Evolutionary conservation across 805 yeast species (phyloP).

Genomic region (Starmerella geochares): DNA sequence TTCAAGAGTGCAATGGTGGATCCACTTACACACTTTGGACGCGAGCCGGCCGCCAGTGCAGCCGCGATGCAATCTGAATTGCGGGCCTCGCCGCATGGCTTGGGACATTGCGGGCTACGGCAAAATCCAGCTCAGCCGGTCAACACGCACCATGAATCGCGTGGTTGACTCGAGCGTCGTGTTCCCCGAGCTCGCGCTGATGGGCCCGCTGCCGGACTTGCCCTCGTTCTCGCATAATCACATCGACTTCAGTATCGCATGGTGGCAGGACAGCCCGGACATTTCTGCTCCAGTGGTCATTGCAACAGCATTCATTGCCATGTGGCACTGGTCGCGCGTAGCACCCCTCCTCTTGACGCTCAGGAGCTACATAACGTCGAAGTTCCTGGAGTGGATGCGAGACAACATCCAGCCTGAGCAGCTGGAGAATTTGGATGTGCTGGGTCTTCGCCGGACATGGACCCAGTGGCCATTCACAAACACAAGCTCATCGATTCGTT

Average conservation of each 20-base stretch:
- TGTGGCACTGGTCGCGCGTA: conserved; percentile 16
- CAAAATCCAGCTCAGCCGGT: conserved; percentile 6
- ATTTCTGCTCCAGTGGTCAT: conserved; percentile 1
- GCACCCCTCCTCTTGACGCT: background rate
- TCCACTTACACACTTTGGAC: background rate
- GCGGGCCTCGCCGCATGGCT: background rate
- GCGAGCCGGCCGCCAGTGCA: background rate
- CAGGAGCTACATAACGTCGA: background rate
- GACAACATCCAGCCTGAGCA: conserved; percentile 5
- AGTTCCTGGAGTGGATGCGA: conserved; percentile 6
- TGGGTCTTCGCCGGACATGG: background rate
- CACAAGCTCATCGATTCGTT: conserved; percentile 19
- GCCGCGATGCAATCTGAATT: background rate
- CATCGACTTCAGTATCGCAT: background rate
- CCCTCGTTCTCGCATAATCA: background rate
- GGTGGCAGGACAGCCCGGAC: background rate
- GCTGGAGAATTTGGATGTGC: background rate
- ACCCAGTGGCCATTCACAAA: conserved; percentile 4
- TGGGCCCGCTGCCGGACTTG: background rate
- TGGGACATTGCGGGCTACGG: background rate
- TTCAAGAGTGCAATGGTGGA: background rate
- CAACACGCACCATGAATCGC: background rate
- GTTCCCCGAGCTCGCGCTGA: conserved; percentile 5
- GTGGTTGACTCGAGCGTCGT: background rate
- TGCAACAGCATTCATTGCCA: conserved; percentile 13